Conservation (phyloP, 345 rosid genomes). For the Lepidium didymum region DNA sequence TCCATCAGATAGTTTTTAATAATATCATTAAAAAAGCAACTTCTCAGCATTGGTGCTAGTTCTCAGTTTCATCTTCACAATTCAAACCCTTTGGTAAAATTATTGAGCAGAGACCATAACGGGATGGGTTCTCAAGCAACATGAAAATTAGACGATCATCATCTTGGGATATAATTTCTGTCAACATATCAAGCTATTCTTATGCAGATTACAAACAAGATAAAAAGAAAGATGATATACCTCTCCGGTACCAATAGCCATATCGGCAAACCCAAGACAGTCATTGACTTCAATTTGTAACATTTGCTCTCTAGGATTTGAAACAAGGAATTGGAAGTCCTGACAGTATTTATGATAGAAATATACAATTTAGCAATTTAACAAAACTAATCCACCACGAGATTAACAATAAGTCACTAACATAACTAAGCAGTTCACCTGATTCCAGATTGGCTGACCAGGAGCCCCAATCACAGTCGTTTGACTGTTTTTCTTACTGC, state of each 20-base stretch:
- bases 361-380: background rate
- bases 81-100: background rate
- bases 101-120: background rate
- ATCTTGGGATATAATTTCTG: background rate
- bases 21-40: background rate
- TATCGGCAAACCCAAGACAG: conserved; percentile 73
- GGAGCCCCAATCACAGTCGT: conserved; percentile 93
- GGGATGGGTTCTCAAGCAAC: background rate
- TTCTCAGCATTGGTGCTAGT: background rate
- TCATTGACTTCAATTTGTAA: conserved; percentile 77
- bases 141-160: background rate
- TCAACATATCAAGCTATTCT: background rate
- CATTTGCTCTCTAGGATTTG: conserved; percentile 82
- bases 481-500: conserved; percentile 96
- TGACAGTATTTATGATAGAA: conserved; percentile 33
- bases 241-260: conserved; percentile 81
- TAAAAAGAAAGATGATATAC: conserved; percentile 32
- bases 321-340: conserved; percentile 95
- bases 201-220: background rate
- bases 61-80: conserved; percentile 4
- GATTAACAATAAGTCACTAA: conserved; percentile 3
- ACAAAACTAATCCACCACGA: background rate
- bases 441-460: conserved; percentile 98
- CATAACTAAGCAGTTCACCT: conserved; percentile 41
- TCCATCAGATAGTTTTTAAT: background rate